Evolutionary conservation across 805 yeast species (phyloP), one percentile per base, ranked within the genome.

Genomic region (Barnettozyma vustinii): DNA sequence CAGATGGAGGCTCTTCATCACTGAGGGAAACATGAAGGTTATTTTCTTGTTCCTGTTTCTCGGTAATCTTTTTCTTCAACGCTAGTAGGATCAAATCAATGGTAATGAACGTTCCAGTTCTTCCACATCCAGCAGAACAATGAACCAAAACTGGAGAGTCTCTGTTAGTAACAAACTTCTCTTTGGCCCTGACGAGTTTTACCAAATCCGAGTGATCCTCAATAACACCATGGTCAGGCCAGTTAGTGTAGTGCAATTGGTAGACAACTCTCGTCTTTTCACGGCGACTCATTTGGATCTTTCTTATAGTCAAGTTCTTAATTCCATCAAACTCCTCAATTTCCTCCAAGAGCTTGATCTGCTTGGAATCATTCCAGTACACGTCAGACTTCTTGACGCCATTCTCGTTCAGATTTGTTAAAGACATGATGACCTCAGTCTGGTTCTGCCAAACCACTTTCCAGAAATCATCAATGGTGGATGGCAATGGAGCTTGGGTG

Each of bases 111-210:
- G 96, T 89, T 3, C 99, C 99, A 0, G 98, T 88, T 54, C 99
- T 72, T 3, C 99, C 99, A 52, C 96, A 92, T 1, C 99, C 99
- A 0, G 99, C 99, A 5, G 97, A 89, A 60, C 99, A 94, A 63
- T 94, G 99, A 19, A 86, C 87, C 40, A 90, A 69, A 2, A 83
- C 72, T 19, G 94, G 92, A 0, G 69, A 52, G 1, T 64, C 59
- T 7, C 27, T 27, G 33, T 52, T 49, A 1, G 16, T 42, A 3
- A 50, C 30, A n/a, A 66, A 52, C 30, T 50, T 40, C 47, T 67
- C 63, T 46, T 71, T 71, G 4, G 67, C 57, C 1, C 58, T 47
- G 18, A 65, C 63, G 16, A 71, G 44, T 21, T 62, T 56, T 16
- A 70, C 37, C 7, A 71, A 51, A 27, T 64, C 68, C 1, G 49